phyloP scores from a whole-genome alignment of 306 rosid species.

The Vachellia collinsii region DNA sequence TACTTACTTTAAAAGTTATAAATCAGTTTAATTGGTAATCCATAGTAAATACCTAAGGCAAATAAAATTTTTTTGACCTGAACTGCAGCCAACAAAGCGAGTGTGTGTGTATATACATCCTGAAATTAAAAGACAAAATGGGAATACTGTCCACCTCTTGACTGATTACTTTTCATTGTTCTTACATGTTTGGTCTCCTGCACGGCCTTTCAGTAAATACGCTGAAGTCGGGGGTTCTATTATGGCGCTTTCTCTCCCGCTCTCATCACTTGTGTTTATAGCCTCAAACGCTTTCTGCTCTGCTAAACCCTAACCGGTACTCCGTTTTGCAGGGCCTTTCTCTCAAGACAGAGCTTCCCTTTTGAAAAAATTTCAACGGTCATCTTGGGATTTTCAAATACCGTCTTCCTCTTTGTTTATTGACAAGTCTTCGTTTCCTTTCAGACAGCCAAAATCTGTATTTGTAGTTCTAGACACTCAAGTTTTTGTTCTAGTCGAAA shows the following conservation, averaged over 20 bases:
- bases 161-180: neutral
- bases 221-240: neutral
- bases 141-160: neutral
- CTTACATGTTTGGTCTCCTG: neutral
- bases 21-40: too few species aligned
- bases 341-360: neutral
- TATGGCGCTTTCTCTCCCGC: slow-evolving; percentile 33
- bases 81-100: neutral
- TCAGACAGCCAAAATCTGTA: neutral
- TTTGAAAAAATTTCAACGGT: slow-evolving; percentile 6
- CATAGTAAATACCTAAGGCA: too few species aligned
- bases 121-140: neutral
- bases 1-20: too few species aligned
- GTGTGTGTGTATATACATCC: neutral
- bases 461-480: neutral
- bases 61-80: neutral
- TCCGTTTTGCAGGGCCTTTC: neutral
- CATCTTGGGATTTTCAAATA: slow-evolving; percentile 30
- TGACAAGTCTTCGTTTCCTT: neutral
- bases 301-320: slow-evolving; percentile 36
- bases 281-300: neutral
- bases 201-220: neutral
- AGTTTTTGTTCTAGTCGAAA: neutral
- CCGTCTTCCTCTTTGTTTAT: neutral
- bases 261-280: slow-evolving; percentile 16